Evolutionary conservation across 2,329 filamentous ascomycete species (phyloP).

Genomic region (Gnomoniopsis smithogilvyi): DNA sequence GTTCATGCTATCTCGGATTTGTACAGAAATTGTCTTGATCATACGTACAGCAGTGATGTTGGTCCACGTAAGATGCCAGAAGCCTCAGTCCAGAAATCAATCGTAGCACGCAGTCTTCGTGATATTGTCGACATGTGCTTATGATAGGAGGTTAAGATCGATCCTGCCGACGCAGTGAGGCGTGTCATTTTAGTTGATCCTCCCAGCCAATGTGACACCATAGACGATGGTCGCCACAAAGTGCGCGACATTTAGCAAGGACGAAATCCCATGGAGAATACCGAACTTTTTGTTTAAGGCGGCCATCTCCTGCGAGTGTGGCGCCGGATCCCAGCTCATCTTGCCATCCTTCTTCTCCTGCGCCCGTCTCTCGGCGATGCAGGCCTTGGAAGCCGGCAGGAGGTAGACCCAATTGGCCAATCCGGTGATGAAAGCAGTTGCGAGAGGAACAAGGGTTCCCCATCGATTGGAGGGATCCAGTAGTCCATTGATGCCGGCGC

Average conservation of each 20-base stretch:
- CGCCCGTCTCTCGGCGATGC: conserved; percentile 72
- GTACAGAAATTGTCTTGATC: background rate
- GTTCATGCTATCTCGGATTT: background rate
- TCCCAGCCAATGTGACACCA: conserved; percentile 68
- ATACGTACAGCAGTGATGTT: background rate
- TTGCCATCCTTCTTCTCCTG: conserved; percentile 91
- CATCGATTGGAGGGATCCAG: conserved; percentile 59
- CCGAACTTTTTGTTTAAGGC: conserved; percentile 76
- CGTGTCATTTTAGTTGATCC: conserved; percentile 41
- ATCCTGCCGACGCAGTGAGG: background rate
- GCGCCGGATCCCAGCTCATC: conserved; percentile 73
- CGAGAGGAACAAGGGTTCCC: conserved; percentile 65
- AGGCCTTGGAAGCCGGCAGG: conserved; percentile 70
- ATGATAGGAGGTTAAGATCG: background rate
- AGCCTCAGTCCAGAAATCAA: background rate
- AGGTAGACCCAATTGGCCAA: conserved; percentile 68
- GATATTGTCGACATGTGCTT: no score
- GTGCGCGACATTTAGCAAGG: conserved; percentile 71
- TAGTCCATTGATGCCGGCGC: conserved; percentile 51
- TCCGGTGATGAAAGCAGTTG: conserved; percentile 67
- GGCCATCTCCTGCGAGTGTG: conserved; percentile 82
- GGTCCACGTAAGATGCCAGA: background rate
- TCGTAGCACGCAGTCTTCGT: background rate
- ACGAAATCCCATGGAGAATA: conserved; percentile 76
- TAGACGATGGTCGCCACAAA: conserved; percentile 72